Evolutionary conservation across 2,329 filamentous ascomycete genomes (phyloP).

Genomic region (Curvularia sp.): DNA sequence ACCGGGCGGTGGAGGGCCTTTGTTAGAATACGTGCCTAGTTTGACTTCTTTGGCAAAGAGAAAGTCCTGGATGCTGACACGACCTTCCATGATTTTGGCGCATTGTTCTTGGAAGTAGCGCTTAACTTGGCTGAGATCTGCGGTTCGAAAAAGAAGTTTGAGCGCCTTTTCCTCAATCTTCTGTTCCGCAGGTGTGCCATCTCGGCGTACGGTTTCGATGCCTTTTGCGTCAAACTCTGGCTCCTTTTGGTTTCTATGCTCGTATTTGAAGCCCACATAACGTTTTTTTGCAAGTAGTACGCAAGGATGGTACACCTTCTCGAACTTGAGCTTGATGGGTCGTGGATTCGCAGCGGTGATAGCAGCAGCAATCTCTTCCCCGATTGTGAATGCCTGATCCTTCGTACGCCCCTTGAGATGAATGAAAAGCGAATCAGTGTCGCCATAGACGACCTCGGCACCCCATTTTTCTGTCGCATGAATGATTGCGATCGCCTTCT

Average conservation of each 20-base stretch:
- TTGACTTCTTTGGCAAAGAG: slow-evolving; percentile 94
- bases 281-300: slow-evolving; percentile 95
- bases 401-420: slow-evolving; percentile 85
- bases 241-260: slow-evolving; percentile 73
- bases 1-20: slow-evolving; percentile 80
- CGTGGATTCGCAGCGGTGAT: slow-evolving; percentile 90
- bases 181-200: slow-evolving; percentile 93
- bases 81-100: slow-evolving; percentile 87
- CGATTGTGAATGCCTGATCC: slow-evolving; percentile 89
- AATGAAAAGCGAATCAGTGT: slow-evolving; percentile 95
- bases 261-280: slow-evolving; percentile 98
- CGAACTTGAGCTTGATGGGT: slow-evolving; percentile 95
- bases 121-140: slow-evolving; percentile 89
- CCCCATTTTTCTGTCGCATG: slow-evolving; percentile 88
- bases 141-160: slow-evolving; percentile 86
- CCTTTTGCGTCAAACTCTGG: slow-evolving; percentile 98
- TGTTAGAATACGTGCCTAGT: slow-evolving; percentile 85
- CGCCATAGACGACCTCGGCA: slow-evolving; percentile 96
- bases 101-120: slow-evolving; percentile 89
- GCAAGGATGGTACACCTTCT: slow-evolving; percentile 97
- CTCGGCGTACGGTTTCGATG: slow-evolving; percentile 94
- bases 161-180: slow-evolving; percentile 95
- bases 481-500: slow-evolving; percentile 90
- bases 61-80: slow-evolving; percentile 91
- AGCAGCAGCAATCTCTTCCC: slow-evolving; percentile 86